Evolutionary conservation across 352 stramenopile species (phyloP).

Genomic region (Globisporangium sylvaticum): DNA sequence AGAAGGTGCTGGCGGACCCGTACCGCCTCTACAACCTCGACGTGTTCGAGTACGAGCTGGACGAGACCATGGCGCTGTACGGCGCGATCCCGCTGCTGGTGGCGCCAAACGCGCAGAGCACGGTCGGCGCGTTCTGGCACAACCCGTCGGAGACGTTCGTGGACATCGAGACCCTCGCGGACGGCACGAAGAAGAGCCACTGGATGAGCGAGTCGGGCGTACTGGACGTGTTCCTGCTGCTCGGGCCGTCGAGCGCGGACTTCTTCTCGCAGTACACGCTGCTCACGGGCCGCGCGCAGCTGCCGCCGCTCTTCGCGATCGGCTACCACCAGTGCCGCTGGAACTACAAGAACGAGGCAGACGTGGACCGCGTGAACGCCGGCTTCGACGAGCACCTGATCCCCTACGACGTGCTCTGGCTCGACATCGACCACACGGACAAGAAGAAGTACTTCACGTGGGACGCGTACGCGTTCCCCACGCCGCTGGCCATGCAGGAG

Average conservation of each 20-base stretch:
- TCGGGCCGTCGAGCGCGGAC: slow-evolving; percentile 76
- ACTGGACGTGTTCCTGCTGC: slow-evolving; percentile 96
- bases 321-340: slow-evolving; percentile 99
- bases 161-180: slow-evolving; percentile 85
- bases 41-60: slow-evolving; percentile 99
- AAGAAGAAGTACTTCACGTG: slow-evolving; percentile 98
- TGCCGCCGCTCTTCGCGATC: slow-evolving; percentile 96
- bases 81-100: slow-evolving; percentile 81
- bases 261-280: slow-evolving; percentile 92
- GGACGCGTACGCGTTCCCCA: slow-evolving; percentile 95
- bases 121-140: slow-evolving; percentile 97
- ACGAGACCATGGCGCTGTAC: slow-evolving; percentile 99
- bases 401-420: slow-evolving; percentile 99
- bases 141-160: slow-evolving; percentile 99
- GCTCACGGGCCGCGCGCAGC: slow-evolving; percentile 89
- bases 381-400: slow-evolving; percentile 97
- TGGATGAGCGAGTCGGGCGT: slow-evolving; percentile 96
- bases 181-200: slow-evolving; percentile 68
- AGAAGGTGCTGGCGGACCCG: slow-evolving; percentile 81
- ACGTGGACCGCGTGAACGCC: slow-evolving; percentile 87
- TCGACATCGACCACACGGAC: slow-evolving; percentile 99
- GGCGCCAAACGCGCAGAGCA: slow-evolving; percentile 61
- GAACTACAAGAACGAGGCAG: slow-evolving; percentile 99
- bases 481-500: slow-evolving; percentile 94
- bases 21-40: slow-evolving; percentile 99